Evolutionary conservation across 1,139 yeast species (phyloP).

Genomic region (Kodamaea suecica): DNA sequence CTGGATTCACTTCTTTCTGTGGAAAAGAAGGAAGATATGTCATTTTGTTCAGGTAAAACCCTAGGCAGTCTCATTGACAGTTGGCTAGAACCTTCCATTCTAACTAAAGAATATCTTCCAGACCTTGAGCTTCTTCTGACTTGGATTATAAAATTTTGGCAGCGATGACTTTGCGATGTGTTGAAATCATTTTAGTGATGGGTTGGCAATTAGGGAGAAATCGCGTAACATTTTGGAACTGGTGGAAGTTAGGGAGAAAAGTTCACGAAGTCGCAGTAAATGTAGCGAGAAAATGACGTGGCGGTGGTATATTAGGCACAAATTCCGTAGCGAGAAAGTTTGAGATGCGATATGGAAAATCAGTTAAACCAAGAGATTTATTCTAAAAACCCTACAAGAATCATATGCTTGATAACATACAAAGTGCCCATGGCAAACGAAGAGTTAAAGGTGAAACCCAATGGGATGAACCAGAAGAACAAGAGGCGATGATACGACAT

Average conservation of each 20-base stretch:
- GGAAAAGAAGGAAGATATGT: constrained; percentile 18
- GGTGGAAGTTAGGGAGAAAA: too few relatives aligned
- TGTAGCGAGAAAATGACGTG: too few relatives aligned
- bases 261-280: too few relatives aligned
- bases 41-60: constrained; percentile 6
- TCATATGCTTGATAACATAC: constrained; percentile 3
- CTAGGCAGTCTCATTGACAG: constrained; percentile 2
- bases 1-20: constrained; percentile 6
- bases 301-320: too few relatives aligned
- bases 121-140: too few relatives aligned
- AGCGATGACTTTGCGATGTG: too few relatives aligned
- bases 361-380: neutral
- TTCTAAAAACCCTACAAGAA: too few relatives aligned
- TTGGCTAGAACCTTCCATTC: constrained; percentile 1
- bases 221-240: too few relatives aligned
- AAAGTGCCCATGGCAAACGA: constrained; percentile 20
- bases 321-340: too few relatives aligned
- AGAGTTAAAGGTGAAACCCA: constrained; percentile 14
- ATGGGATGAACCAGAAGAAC: constrained; percentile 12
- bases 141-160: too few relatives aligned
- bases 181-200: too few relatives aligned
- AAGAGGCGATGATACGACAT: neutral
- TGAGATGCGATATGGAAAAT: neutral
- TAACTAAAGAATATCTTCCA: neutral
- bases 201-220: too few relatives aligned